Evolutionary conservation across 129 eudicot species (phyloP).

Genomic region (Artemisia argyi): DNA sequence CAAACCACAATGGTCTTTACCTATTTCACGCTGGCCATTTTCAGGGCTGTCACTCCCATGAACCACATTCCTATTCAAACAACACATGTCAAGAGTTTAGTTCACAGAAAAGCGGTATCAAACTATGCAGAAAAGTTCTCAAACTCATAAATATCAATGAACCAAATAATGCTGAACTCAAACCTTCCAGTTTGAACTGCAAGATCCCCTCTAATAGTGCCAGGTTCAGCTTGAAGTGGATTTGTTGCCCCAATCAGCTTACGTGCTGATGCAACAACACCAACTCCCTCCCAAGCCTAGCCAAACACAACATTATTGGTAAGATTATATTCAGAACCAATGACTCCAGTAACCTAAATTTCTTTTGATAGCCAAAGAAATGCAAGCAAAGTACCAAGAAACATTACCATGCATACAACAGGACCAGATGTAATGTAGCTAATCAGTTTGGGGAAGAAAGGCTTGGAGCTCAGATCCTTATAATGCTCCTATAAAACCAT

Average conservation of each 20-base stretch:
- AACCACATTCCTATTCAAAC: conserved; percentile 78
- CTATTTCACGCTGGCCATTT: conserved; percentile 95
- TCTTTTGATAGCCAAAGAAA: not conserved
- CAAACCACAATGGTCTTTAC: conserved; percentile 34
- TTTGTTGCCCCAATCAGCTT: conserved; percentile 90
- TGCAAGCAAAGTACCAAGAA: conserved; percentile 10
- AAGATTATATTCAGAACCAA: conserved; percentile 7
- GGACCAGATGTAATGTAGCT: conserved; percentile 94
- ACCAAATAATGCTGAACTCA: conserved; percentile 9
- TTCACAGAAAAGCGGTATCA: not conserved
- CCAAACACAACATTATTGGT: conserved; percentile 12
- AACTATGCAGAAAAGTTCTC: not conserved
- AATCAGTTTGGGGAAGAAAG: conserved; percentile 87
- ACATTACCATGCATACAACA: conserved; percentile 92
- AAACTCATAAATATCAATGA: not conserved
- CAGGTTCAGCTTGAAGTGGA: conserved; percentile 98
- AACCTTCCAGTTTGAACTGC: conserved; percentile 98
- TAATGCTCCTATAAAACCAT: conserved; percentile 77
- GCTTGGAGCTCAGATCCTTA: conserved; percentile 81
- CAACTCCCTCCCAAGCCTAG: conserved; percentile 98
- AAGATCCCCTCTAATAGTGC: conserved; percentile 98
- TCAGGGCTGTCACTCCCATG: conserved; percentile 99
- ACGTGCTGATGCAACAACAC: conserved; percentile 96
- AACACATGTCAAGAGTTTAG: conserved; percentile 7
- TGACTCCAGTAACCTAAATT: not conserved